phyloP scores from a whole-genome alignment of 148 eudicot species.

The Chenopodium album region DNA sequence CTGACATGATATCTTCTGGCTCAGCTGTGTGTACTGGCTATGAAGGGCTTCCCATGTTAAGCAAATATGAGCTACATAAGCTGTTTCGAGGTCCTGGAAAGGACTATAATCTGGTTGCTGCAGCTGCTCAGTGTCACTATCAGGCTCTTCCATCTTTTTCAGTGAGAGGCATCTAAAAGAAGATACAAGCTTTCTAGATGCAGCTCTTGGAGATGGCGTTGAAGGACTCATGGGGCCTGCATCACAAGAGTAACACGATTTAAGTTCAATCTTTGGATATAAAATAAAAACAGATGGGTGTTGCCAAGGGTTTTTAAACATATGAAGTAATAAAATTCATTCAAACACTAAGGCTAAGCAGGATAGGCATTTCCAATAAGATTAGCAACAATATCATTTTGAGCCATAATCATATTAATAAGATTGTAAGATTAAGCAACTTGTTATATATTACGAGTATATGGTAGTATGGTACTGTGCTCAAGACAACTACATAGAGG shows the following conservation, averaged over 20 bases:
- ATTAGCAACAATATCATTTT: neutral
- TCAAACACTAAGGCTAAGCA: neutral
- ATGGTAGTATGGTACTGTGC: too few relatives aligned
- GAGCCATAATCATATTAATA: too few relatives aligned
- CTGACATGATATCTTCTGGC: slow-evolving; percentile 73
- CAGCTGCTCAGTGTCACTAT: slow-evolving; percentile 71
- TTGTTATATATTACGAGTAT: too few relatives aligned
- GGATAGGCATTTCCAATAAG: neutral
- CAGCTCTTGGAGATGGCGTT: slow-evolving; percentile 69
- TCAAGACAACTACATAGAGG: too few relatives aligned
- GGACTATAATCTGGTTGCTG: slow-evolving; percentile 59
- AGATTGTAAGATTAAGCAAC: too few relatives aligned
- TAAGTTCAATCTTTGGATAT: neutral
- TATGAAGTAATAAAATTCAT: too few relatives aligned
- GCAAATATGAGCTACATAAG: slow-evolving; percentile 86
- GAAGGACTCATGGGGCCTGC: slow-evolving; percentile 55
- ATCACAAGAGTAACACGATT: slow-evolving; percentile 9
- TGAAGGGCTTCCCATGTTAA: slow-evolving; percentile 97
- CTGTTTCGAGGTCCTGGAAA: slow-evolving; percentile 73
- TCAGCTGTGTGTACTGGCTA: slow-evolving; percentile 75
- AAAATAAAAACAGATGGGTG: neutral
- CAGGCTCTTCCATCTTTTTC: slow-evolving; percentile 61
- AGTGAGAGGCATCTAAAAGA: slow-evolving; percentile 87
- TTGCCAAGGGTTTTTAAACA: neutral
- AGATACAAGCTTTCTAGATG: slow-evolving; percentile 72